These are phyloP conservation scores for Leccinum pallidistipes DNA, from an alignment of 1,284 basidiomycete species.

Conservation along the genomic window DNA sequence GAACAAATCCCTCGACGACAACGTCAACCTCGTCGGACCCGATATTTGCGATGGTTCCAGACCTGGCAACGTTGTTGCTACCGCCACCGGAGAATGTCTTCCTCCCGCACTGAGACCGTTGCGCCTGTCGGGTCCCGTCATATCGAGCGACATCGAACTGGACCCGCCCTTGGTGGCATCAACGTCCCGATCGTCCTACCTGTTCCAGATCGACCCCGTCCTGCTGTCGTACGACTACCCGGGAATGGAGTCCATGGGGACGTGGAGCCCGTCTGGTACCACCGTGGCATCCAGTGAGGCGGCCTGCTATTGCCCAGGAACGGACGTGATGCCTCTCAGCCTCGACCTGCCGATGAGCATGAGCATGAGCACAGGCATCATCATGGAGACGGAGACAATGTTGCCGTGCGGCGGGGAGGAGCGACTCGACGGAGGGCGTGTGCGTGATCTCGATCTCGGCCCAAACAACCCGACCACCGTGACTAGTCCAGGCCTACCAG, in stretches of 20 bases:
- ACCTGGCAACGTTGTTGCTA: not conserved
- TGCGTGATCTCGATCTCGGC: not conserved
- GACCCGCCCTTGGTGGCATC: not conserved
- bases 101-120: constrained; percentile 23
- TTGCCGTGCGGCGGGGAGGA: not conserved
- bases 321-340: not conserved
- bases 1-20: constrained; percentile 17
- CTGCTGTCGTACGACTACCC: constrained; percentile 23
- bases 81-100: constrained; percentile 4
- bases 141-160: not conserved
- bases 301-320: not conserved
- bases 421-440: not conserved
- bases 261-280: not conserved
- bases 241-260: not conserved
- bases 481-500: not conserved
- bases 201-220: constrained; percentile 28
- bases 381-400: not conserved
- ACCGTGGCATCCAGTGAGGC: not conserved
- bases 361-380: not conserved
- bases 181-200: not conserved
- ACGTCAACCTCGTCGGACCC: constrained; percentile 6
- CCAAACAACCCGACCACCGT: not conserved
- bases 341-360: not conserved
- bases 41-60: not conserved
- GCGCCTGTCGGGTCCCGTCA: constrained; percentile 17